These are phyloP conservation scores for Eucalyptus erythrocorys DNA, from an alignment of 345 rosid species.

Conservation along the genomic window DNA sequence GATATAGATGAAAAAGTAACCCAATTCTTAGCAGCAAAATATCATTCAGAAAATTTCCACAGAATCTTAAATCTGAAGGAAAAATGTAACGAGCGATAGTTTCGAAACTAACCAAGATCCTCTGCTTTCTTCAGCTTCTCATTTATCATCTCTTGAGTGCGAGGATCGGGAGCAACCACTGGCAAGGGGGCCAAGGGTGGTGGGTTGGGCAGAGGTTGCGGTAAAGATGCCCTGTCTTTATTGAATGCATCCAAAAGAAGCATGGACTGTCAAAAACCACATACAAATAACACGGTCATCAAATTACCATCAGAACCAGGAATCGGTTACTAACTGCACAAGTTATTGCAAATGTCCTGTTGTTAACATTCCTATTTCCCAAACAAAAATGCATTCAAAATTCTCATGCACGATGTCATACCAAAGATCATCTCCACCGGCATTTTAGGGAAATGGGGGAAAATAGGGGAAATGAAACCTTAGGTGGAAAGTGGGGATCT, in stretches of 20 bases:
- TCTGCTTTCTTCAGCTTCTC: slow-evolving; percentile 98
- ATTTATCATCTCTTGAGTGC: slow-evolving; percentile 95
- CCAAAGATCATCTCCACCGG: not conserved
- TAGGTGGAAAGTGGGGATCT: not conserved
- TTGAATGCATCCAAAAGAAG: slow-evolving; percentile 97
- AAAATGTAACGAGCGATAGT: not conserved
- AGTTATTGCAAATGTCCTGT: not conserved
- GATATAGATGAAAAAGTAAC: not conserved
- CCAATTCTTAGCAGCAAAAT: not conserved
- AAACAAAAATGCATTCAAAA: not conserved
- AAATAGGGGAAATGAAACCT: not conserved
- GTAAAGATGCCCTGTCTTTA: slow-evolving; percentile 94
- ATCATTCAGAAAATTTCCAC: not conserved
- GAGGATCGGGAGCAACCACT: slow-evolving; percentile 68
- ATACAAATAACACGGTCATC: not conserved
- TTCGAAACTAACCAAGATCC: slow-evolving; percentile 65
- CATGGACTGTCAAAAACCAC: slow-evolving; percentile 46
- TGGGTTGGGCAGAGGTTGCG: slow-evolving; percentile 72
- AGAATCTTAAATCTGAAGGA: not conserved
- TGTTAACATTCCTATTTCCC: not conserved
- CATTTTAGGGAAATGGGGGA: not conserved
- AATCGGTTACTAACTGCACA: not conserved
- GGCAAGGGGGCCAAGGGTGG: slow-evolving; percentile 65
- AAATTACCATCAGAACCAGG: not conserved
- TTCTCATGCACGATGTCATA: not conserved